phyloP scores from a whole-genome alignment of 176 grass and related monocot species.

The Chloris gayana region DNA sequence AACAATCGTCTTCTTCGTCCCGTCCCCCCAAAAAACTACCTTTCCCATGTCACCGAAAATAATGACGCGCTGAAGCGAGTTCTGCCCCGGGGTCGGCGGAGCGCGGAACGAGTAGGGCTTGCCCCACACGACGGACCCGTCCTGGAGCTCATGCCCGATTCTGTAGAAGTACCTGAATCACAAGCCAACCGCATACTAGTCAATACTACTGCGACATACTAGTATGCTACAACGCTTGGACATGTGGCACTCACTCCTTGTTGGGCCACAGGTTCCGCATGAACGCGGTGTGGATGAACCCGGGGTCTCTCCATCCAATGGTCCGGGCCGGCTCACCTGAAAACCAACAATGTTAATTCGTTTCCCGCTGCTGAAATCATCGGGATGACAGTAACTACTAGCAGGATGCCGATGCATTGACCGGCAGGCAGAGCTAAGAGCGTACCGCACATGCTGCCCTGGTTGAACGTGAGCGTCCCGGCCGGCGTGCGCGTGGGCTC shows the following conservation, averaged over 20 bases:
- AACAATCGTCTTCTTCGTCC: background rate
- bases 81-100: slow-evolving; percentile 74
- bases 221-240: background rate
- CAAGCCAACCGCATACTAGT: background rate
- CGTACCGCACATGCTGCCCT: slow-evolving; percentile 82
- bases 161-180: slow-evolving; percentile 78
- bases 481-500: slow-evolving; percentile 50
- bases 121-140: slow-evolving; percentile 68
- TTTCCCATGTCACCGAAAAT: slow-evolving; percentile 97
- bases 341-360: background rate
- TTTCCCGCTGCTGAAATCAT: background rate
- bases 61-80: slow-evolving; percentile 77
- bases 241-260: slow-evolving; percentile 48
- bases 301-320: slow-evolving; percentile 85
- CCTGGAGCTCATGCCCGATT: slow-evolving; percentile 63
- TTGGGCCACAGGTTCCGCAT: slow-evolving; percentile 80
- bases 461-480: slow-evolving; percentile 78
- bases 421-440: background rate
- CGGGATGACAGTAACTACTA: too few relatives aligned
- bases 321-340: slow-evolving; percentile 78
- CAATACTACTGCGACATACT: background rate
- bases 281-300: slow-evolving; percentile 95
- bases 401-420: too few relatives aligned
- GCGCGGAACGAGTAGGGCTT: slow-evolving; percentile 64
- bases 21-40: slow-evolving; percentile 31